Evolutionary conservation across 768 basidiomycete species (phyloP).

Genomic region (Hirschioporus abietinus): DNA sequence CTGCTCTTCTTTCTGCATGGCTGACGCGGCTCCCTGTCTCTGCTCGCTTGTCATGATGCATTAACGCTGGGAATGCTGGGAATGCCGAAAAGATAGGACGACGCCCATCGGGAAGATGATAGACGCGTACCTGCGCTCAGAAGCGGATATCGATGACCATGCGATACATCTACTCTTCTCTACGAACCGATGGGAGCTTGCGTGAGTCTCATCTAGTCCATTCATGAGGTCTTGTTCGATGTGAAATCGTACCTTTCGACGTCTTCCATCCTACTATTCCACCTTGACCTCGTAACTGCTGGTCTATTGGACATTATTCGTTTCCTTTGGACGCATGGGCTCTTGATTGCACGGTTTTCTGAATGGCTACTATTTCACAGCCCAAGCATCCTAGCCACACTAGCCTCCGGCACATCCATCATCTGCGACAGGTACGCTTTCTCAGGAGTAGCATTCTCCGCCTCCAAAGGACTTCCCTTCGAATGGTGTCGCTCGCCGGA

Average conservation of each 20-base stretch:
- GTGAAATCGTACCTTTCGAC: not conserved
- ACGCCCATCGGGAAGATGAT: conserved; percentile 92
- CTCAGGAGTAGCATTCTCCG: conserved; percentile 89
- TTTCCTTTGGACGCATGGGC: not conserved
- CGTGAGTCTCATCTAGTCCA: conserved; percentile 40
- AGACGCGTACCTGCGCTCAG: conserved; percentile 80
- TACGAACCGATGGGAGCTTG: conserved; percentile 95
- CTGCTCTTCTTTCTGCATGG: too few relatives aligned
- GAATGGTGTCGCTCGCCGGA: conserved; percentile 88
- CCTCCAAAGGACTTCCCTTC: conserved; percentile 60
- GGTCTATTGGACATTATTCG: not conserved
- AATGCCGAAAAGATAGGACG: conserved; percentile 61
- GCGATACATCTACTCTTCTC: conserved; percentile 93
- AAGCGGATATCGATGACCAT: conserved; percentile 85
- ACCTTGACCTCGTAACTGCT: not conserved
- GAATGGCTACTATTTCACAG: conserved; percentile 28
- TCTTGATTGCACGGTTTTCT: not conserved
- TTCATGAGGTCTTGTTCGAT: not conserved
- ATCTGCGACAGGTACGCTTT: conserved; percentile 95
- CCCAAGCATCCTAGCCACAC: conserved; percentile 51
- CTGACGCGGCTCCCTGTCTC: too few relatives aligned
- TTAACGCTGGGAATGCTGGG: not conserved
- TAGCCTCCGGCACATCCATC: conserved; percentile 63
- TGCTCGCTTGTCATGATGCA: not conserved
- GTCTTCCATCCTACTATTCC: too few relatives aligned